Percentiles rank a stretch among this genome's conserved stretches.
Evolutionary conservation across 2,329 filamentous ascomycete genomes (phyloP).

Genomic region (Cryphonectria naterciae): DNA sequence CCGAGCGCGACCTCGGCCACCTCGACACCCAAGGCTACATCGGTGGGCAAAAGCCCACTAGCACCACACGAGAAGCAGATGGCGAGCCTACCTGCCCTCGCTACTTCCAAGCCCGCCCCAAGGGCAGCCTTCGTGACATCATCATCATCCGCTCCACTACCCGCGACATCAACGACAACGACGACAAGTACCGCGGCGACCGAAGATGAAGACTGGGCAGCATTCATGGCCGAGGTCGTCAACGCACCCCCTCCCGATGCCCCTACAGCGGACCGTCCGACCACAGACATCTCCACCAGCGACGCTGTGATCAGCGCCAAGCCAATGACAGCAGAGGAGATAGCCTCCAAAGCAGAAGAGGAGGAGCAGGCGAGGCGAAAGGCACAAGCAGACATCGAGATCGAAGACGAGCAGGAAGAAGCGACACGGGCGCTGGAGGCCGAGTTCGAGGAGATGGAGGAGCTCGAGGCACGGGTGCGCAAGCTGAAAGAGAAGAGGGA

Average conservation of each 20-base stretch:
- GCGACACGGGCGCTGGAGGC: conserved; percentile 73
- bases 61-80: conserved; percentile 37
- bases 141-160: conserved; percentile 18
- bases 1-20: conserved; percentile 49
- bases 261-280: conserved; percentile 31
- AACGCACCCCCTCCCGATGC: conserved; percentile 56
- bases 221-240: conserved; percentile 74
- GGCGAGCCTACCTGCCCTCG: not conserved
- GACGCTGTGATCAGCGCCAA: conserved; percentile 70
- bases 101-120: conserved; percentile 8
- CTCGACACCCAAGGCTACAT: conserved; percentile 46
- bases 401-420: conserved; percentile 75
- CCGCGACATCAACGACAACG: conserved; percentile 31
- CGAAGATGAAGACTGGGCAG: conserved; percentile 83
- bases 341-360: conserved; percentile 56
- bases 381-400: conserved; percentile 56
- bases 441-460: conserved; percentile 83
- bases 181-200: conserved; percentile 32
- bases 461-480: conserved; percentile 72
- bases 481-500: conserved; percentile 73
- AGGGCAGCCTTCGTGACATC: conserved; percentile 22
- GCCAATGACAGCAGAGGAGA: conserved; percentile 66
- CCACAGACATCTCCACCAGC: conserved; percentile 34
- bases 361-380: conserved; percentile 57
- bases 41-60: conserved; percentile 44